Evolutionary conservation across 768 basidiomycete genomes (phyloP), one percentile per base, ranked within the genome.

Genomic region (Megacollybia marginata): DNA sequence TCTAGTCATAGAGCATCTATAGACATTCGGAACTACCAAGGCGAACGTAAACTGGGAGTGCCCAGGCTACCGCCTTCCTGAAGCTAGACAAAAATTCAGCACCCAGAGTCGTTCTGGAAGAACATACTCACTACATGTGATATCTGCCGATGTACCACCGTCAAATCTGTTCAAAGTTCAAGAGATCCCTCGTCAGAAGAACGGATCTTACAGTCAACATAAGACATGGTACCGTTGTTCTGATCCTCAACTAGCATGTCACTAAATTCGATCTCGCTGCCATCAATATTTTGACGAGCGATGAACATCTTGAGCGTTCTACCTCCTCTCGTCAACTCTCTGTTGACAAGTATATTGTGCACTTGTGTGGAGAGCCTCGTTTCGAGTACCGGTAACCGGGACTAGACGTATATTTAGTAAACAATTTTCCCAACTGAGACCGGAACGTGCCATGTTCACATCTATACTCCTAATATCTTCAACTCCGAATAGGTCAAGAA

Each of bases 201-300:
- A 18, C 42, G 44, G 49, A 35, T 18, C 83, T 55, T 59, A 95
- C 92, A 93, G 62, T 96, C 92, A 5, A 84, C 66, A 67, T 95
- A 96, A 1, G 89, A 85, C 82, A 94, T 78, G 0, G 85, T 86
- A n/a, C 89, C 93, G 58, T 95, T 96, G 61, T 99, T 99, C 63
- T 86, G 80, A 66, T 99, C 96, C 70, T 99, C 96, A 20, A 96
- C 83, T 11, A 99, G 75, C 88, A 96, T 88, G 68, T 99, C 96
- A 55, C 88, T 88, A 59, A 95, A 97, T 65, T 98, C 96, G 42
- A 98, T 79, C 69, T 99, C 95, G 47, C 81, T 71, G 11, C 81
- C 95, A 60, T 99, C 96, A 63, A 93, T 72, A 61, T 96, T 91
- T 63, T 98, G 96, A 9, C 96, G 79, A 0, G 90, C 89, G 23